Base-by-base conservation (phyloP, 371 early-diverging fungal genomes). In the Mucor saturninus region DNA sequence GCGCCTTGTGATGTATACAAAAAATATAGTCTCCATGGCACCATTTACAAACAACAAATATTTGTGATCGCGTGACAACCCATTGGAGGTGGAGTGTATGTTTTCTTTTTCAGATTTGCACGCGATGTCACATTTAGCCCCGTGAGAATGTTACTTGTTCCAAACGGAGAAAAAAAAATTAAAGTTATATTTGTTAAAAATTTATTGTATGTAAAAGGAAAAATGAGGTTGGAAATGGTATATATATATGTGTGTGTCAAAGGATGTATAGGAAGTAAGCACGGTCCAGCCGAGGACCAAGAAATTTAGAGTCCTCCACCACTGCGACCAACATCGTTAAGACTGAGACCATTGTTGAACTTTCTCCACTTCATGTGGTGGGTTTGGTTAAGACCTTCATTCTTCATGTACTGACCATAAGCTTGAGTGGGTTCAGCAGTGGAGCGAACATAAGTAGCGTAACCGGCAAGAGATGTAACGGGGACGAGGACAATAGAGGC, bases 281-380 rank as follows among this genome's bases (percentile, higher is more conserved):
- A 30, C 50, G 50, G 50, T 50, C 50, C 50, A 30, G 50, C 31
- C 50, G 50, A 50, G 9, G 10, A 15, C 31, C 50, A 30, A 50
- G 9, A 21, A 15, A 32, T 65, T 79, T 77, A 81, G 45, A 81
- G 64, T 52, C 81, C 81, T 56, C 81, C 81, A 64, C 78, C 60
- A 57, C 75, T 74, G 35, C 81, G 78, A 45, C 76, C 75, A 39
- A 81, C 81, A 63, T 81, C 81, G 45, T 69, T 64, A 35, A 76
- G 68, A 59, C 78, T 76, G 51, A 81, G 62, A 39, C 81, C 81
- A 31, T 81, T 77, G 56, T 81, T 81, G 38, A 74, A 52, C 43
- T 66, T 69, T 60, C 67, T 72, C 81, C 81, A 81, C 66, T 71
- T 45, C 21, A 68, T 52, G 37, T 60, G 63, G 37, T 67, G 68